These are phyloP conservation scores for Abelmoschus esculentus DNA, from an alignment of 345 rosid genomes.

Conservation along the genomic window DNA sequence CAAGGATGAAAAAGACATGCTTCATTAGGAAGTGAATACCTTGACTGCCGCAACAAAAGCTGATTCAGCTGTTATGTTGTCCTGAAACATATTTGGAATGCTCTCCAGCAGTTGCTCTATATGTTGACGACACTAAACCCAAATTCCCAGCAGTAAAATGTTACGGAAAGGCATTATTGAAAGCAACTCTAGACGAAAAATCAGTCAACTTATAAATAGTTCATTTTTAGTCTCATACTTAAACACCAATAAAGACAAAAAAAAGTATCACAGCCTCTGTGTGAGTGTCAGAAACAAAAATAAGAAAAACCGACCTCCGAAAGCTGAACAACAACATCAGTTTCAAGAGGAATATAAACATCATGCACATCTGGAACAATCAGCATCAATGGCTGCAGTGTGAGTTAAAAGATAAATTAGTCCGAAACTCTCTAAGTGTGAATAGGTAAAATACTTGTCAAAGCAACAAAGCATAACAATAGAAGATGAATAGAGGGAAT, in stretches of 20 bases:
- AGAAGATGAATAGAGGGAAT: not conserved
- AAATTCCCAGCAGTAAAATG: not conserved
- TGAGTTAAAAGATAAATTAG: constrained; percentile 20
- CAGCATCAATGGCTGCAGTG: constrained; percentile 91
- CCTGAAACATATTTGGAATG: constrained; percentile 90
- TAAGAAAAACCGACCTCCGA: constrained; percentile 58
- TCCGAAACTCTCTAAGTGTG: not conserved
- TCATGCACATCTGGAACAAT: constrained; percentile 95
- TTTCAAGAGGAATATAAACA: constrained; percentile 87
- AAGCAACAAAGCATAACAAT: not conserved
- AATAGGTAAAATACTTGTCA: not conserved
- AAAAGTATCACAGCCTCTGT: not conserved
- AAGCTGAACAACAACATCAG: constrained; percentile 82
- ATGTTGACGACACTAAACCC: constrained; percentile 81
- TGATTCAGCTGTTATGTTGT: constrained; percentile 78
- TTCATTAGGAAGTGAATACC: constrained; percentile 30
- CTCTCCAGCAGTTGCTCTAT: constrained; percentile 84
- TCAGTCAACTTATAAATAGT: constrained; percentile 12
- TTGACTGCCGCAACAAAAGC: constrained; percentile 95
- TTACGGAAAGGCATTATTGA: not conserved
- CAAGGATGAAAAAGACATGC: not conserved
- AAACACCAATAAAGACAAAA: not conserved
- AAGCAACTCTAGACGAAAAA: constrained; percentile 12
- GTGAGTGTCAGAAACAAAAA: not conserved
- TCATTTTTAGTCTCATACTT: not conserved